Percentiles rank a stretch among this genome's conserved stretches.
Conservation (phyloP, 2,329 filamentous ascomycete species). For the Clathrospora elynae region DNA sequence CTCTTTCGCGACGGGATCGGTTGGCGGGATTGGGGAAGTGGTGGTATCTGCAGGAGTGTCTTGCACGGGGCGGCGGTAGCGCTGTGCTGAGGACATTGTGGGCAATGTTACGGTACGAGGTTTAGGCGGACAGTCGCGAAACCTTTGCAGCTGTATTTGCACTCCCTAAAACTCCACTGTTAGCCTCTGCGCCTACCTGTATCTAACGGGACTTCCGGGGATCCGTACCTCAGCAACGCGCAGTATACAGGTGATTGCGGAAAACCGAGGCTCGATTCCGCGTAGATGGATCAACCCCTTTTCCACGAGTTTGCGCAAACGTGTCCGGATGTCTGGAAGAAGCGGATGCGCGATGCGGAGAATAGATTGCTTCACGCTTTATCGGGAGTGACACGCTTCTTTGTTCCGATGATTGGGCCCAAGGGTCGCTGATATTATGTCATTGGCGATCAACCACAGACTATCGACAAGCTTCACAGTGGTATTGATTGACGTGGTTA, state of each 20-base stretch:
- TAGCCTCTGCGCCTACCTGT: too few relatives aligned
- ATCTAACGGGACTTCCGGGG: too few relatives aligned
- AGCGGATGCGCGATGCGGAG: slow-evolving; percentile 12
- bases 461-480: background rate
- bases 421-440: slow-evolving; percentile 16
- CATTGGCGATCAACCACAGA: slow-evolving; percentile 8
- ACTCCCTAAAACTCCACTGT: too few relatives aligned
- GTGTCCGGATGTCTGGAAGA: slow-evolving; percentile 11
- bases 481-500: background rate
- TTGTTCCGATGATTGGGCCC: slow-evolving; percentile 22
- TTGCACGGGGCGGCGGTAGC: slow-evolving; percentile 28
- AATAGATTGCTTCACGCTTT: slow-evolving; percentile 22
- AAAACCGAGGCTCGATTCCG: too few relatives aligned
- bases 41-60: slow-evolving; percentile 10
- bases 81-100: slow-evolving; percentile 30
- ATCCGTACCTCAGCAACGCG: too few relatives aligned
- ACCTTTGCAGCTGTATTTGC: too few relatives aligned
- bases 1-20: slow-evolving; percentile 20
- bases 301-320: slow-evolving; percentile 6
- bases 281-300: too few relatives aligned
- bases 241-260: too few relatives aligned
- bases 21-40: slow-evolving; percentile 14
- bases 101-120: background rate
- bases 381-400: slow-evolving; percentile 16
- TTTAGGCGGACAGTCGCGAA: background rate